Percentiles rank a stretch among this genome's conserved stretches.
These are phyloP conservation scores for Colletotrichum lini DNA, from an alignment of 2,329 filamentous ascomycete genomes.

Conservation along the genomic window DNA sequence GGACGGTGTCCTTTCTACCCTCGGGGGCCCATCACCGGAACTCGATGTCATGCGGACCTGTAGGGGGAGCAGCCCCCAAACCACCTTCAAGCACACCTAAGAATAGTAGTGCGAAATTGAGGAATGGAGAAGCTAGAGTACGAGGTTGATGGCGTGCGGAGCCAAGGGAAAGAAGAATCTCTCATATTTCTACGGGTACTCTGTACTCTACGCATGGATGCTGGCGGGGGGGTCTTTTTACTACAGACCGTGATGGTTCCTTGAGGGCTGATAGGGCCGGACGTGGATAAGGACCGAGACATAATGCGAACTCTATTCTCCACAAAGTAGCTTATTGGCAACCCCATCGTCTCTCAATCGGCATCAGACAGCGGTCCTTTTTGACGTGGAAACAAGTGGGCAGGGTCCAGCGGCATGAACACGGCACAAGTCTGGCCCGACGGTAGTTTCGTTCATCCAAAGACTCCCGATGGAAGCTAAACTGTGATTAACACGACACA, in stretches of 20 bases:
- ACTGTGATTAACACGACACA: neutral
- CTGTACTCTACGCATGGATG: too few species aligned
- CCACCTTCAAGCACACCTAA: neutral
- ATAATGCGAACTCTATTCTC: constrained; percentile 28
- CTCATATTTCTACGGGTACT: too few species aligned
- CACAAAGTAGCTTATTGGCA: constrained; percentile 11
- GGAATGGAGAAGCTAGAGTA: neutral
- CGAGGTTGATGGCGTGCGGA: constrained; percentile 3
- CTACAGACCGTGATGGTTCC: neutral
- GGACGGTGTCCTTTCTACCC: constrained; percentile 3
- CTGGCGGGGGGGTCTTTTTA: too few species aligned
- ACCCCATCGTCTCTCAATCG: neutral
- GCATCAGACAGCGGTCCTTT: neutral
- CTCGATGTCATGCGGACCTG: neutral
- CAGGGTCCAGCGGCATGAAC: neutral
- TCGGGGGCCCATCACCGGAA: neutral
- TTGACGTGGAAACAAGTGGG: neutral
- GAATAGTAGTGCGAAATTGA: neutral
- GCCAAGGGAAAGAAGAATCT: neutral
- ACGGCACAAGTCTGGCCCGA: neutral
- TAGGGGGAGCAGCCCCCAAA: neutral
- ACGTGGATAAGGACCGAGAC: constrained; percentile 20
- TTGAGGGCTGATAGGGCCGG: constrained; percentile 5
- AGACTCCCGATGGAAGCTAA: neutral
- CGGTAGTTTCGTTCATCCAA: neutral